phyloP scores from a whole-genome alignment of 1,284 basidiomycete species.

The Austroboletus niveus region DNA sequence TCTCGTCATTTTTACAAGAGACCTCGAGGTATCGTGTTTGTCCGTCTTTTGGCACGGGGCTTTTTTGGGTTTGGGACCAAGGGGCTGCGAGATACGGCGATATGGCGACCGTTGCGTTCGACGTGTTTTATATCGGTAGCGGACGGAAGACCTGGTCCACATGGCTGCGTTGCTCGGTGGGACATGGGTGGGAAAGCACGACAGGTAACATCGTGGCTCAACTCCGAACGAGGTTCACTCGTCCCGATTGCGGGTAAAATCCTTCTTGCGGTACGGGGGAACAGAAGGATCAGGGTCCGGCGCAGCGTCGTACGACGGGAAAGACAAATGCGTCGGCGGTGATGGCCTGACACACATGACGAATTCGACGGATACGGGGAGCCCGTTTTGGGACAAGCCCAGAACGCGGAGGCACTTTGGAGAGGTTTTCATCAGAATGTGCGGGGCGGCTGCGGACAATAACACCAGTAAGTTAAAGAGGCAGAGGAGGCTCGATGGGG shows the following conservation, averaged over 20 bases:
- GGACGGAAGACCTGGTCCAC: slow-evolving; percentile 25
- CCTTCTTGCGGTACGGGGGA: neutral
- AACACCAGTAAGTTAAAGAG: neutral
- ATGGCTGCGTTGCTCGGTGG: slow-evolving; percentile 18
- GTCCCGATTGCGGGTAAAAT: neutral
- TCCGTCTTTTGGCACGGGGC: neutral
- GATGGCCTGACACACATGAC: slow-evolving; percentile 3
- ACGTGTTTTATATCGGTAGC: slow-evolving; percentile 12
- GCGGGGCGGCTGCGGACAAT: neutral
- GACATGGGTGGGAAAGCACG: neutral
- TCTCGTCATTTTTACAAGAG: neutral
- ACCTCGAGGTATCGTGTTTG: neutral
- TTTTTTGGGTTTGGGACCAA: neutral
- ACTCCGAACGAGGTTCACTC: slow-evolving; percentile 3
- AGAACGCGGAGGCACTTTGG: slow-evolving; percentile 6
- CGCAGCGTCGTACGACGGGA: slow-evolving; percentile 1
- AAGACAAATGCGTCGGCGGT: slow-evolving; percentile 10
- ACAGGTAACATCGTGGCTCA: neutral
- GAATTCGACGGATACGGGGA: slow-evolving; percentile 1
- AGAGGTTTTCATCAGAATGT: slow-evolving; percentile 2
- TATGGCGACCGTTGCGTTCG: neutral
- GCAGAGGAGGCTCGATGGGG: slow-evolving; percentile 4
- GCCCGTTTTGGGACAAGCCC: neutral
- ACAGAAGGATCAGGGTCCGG: slow-evolving; percentile 4
- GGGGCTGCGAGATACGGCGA: neutral